Percentiles rank a stretch among this genome's conserved stretches.
Evolutionary conservation across 1,284 basidiomycete genomes (phyloP).

Genomic region (Vanrija sp.): DNA sequence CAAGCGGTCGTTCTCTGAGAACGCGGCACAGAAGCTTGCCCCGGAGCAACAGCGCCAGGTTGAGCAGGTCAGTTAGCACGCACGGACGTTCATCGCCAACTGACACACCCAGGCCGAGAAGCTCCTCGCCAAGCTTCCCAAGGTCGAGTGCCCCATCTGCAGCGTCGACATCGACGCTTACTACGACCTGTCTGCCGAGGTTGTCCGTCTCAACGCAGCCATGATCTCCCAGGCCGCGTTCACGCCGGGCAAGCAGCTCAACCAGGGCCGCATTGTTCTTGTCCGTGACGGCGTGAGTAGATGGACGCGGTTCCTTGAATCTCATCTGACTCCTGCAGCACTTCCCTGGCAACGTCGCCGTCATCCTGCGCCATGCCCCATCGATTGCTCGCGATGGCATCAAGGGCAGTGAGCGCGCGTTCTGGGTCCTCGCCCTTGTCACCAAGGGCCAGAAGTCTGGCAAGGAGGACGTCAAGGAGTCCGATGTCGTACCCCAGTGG

Average conservation of each 20-base stretch:
- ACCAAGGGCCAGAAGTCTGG: conserved; percentile 59
- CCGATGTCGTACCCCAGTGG: conserved; percentile 67
- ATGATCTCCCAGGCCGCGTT: conserved; percentile 64
- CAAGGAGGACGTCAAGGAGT: conserved; percentile 59
- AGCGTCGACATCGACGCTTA: conserved; percentile 64
- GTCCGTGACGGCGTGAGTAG: conserved; percentile 70
- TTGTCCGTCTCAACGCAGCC: conserved; percentile 63
- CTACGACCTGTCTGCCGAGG: conserved; percentile 70
- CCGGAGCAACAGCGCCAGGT: conserved; percentile 92
- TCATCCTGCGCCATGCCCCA: conserved; percentile 70
- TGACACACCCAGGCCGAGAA: conserved; percentile 63
- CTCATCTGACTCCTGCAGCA: conserved; percentile 56
- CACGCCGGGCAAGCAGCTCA: conserved; percentile 63
- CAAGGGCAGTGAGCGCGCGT: conserved; percentile 57
- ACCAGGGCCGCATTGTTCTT: conserved; percentile 74
- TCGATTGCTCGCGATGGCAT: conserved; percentile 47
- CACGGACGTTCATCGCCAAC: background rate
- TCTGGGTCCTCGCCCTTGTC: conserved; percentile 66
- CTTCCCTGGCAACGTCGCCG: conserved; percentile 68
- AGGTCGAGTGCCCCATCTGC: conserved; percentile 68
- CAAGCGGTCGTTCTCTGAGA: conserved; percentile 97
- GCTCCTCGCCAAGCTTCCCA: conserved; percentile 61
- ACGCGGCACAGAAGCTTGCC: conserved; percentile 83
- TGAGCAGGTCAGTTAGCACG: conserved; percentile 57
- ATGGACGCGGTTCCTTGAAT: background rate